A percentile compares a stretch with the other conserved stretches of the same genome.
Conservation (phyloP, 2,329 filamentous ascomycete species). For the Albophoma yamanashiensis region DNA sequence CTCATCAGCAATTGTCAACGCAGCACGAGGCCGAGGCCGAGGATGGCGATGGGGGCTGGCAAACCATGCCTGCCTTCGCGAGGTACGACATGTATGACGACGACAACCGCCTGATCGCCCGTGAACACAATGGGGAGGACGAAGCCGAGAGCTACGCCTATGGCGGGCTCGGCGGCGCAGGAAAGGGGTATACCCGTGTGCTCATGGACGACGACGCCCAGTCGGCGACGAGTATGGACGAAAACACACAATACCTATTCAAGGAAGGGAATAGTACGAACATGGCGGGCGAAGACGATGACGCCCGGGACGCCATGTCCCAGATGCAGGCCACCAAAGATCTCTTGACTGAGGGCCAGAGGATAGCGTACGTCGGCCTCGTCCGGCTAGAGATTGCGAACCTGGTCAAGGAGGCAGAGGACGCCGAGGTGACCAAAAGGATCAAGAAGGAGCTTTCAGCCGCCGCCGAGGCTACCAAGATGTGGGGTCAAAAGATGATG, state of each 20-base stretch:
- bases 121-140: constrained; percentile 64
- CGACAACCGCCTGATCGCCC: constrained; percentile 76
- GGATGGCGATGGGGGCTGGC: constrained; percentile 65
- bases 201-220: constrained; percentile 89
- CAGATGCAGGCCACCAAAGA: constrained; percentile 96
- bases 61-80: constrained; percentile 88
- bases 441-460: constrained; percentile 62
- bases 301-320: constrained; percentile 72
- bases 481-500: constrained; percentile 99
- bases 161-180: constrained; percentile 71
- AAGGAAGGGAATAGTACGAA: constrained; percentile 54
- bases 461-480: constrained; percentile 69
- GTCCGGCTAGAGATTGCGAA: constrained; percentile 70
- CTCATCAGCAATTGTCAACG: constrained; percentile 67
- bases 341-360: constrained; percentile 86
- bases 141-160: constrained; percentile 60
- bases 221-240: constrained; percentile 91
- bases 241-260: constrained; percentile 94
- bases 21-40: constrained; percentile 43
- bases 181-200: constrained; percentile 93
- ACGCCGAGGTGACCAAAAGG: constrained; percentile 49
- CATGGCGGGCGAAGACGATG: constrained; percentile 65
- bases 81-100: constrained; percentile 95
- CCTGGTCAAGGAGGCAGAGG: constrained; percentile 61
- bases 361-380: constrained; percentile 90